phyloP scores from a whole-genome alignment of 306 rosid genomes.

The Fagus sylvatica region DNA sequence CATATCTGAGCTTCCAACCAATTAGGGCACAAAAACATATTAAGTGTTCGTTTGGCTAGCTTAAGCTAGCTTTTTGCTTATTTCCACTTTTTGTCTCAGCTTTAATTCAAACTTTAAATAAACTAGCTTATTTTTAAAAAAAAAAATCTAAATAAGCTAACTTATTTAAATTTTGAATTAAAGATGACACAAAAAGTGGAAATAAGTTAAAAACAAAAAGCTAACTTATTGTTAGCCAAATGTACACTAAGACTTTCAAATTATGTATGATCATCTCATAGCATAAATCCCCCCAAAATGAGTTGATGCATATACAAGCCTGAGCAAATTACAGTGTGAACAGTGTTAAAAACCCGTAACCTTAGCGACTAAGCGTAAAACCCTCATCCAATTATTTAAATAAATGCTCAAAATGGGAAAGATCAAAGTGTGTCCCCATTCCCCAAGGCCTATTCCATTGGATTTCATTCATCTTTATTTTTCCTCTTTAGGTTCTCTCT shows the following conservation, averaged over 20 bases:
- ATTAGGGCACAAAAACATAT: not conserved
- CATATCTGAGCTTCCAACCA: not conserved
- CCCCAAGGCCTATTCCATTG: not conserved
- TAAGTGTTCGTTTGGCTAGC: too few species aligned
- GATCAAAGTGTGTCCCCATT: not conserved
- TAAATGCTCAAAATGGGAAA: not conserved
- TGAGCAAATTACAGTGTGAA: not conserved
- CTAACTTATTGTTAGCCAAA: too few species aligned
- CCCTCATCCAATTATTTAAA: not conserved
- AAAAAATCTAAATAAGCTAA: too few species aligned
- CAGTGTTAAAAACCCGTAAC: not conserved
- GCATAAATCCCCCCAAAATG: not conserved
- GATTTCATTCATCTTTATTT: not conserved
- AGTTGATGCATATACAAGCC: not conserved
- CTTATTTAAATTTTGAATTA: too few species aligned
- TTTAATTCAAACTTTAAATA: too few species aligned
- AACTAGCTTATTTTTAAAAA: too few species aligned
- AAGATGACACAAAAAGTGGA: too few species aligned
- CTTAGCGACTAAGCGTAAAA: not conserved
- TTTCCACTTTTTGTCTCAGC: too few species aligned
- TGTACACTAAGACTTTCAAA: not conserved
- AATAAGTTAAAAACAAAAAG: too few species aligned
- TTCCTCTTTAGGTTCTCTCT: not conserved
- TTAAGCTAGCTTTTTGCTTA: too few species aligned
- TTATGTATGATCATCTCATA: not conserved